Evolutionary conservation across 116 monocot species (phyloP), one percentile per base, ranked within the genome.

Genomic region (Cymodocea nodosa): DNA sequence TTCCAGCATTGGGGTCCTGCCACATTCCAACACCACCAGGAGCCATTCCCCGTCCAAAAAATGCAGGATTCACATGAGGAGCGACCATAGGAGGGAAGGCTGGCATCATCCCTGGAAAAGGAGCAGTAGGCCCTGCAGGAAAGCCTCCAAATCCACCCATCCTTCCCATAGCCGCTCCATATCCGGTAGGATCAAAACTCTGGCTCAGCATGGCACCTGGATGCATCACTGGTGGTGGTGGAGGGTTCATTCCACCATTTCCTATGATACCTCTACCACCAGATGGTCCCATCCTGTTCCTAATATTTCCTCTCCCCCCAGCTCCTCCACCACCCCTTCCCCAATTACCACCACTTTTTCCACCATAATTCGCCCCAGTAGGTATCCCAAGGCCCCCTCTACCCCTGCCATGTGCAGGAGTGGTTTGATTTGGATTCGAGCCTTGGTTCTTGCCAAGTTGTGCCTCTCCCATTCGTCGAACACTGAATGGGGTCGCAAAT

Each of bases 31-130:
- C 67, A 37, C 93, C 84, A 24, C 82, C 76, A 18, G 83, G 60
- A 0, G 74, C 64, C 89, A 87, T 87, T 25, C 94, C 89, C 22
- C 94, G 77, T 24, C 84, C 94, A 81, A 94, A 89, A 71, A 94
- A 94, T 44, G 94, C 94, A 4, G 94, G 94, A 49, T 89, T 94
- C 59, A 94, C 86, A 81, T 94, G 94, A 2, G 94, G 89, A 22
- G 89, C 89, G 24, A 94, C 89, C 59, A 86, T 86, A 12, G 86
- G 86, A 36, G 89, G 89, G 64, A 89, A 94, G 6, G 89, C 73
- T 48, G 80, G 86, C 66, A 94, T 59, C 87, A 94, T 72, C 9
- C 94, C 94, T 1, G 94, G 82, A 66, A 94, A 94, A 2, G 84
- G 80, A 60, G 75, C 75, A 14, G 54, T 82, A 17, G 84, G 84